Base-by-base conservation (phyloP, 495 filamentous ascomycete species). In the Staphylotrichum tortipilum region DNA sequence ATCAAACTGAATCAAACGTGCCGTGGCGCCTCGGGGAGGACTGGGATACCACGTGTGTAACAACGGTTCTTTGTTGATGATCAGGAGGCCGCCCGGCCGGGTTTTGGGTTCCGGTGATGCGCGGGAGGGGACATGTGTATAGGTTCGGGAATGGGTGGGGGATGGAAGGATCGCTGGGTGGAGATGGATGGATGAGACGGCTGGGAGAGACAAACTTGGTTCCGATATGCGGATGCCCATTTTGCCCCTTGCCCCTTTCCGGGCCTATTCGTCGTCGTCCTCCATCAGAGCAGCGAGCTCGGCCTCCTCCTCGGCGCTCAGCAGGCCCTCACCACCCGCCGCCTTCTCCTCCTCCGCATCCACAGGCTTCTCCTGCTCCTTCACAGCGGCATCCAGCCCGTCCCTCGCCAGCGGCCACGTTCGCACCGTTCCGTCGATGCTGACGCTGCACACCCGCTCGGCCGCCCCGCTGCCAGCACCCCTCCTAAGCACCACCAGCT, bases 201-300 rank as follows among this genome's bases (percentile, higher is more conserved):
- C 17, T 37, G 34, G 17, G 1, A 18, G 17, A 19, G 15, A 19
- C n/a, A n/a, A n/a, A n/a, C n/a, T n/a, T n/a, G n/a, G n/a, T n/a
- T n/a, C n/a, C n/a, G n/a, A n/a, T n/a, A n/a, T n/a, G n/a, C n/a
- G n/a, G n/a, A n/a, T n/a, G n/a, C n/a, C n/a, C n/a, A n/a, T n/a
- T 1, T 26, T 14, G 14, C n/a, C 24, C 24, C 2, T 42, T 24
- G 28, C 34, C 3, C 34, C 8, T 3, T 12, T 15, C 6, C 37
- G 10, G 19, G 30, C 36, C 43, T 52, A 49, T 36, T 55, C 52
- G 31, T 82, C 77, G 36, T 89, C 84, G 36, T 89, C 84, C 45
- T 78, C 88, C 89, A 96, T 88, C 57, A 95, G 68, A 50, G 86
- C 90, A 21, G 87, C 88, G 52, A 95, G 69, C 65, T 94, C 90